Conservation (phyloP, 2,329 filamentous ascomycete genomes). For the Fusarium drepaniforme region DNA sequence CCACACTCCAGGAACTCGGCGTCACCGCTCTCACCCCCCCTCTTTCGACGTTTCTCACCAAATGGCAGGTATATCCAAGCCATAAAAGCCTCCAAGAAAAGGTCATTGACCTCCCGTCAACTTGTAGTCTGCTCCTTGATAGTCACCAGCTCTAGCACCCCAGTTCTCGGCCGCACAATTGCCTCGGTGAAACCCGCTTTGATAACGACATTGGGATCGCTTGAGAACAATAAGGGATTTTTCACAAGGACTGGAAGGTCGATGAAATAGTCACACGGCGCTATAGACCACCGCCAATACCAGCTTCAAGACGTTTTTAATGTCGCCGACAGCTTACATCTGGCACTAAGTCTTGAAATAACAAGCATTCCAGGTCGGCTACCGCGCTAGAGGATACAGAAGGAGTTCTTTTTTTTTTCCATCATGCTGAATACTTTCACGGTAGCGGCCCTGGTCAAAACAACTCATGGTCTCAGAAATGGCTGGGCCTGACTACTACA, state of each 20-base stretch:
- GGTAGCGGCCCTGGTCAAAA: background rate
- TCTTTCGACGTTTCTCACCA: background rate
- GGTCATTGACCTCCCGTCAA: fast-evolving
- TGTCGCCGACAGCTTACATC: background rate
- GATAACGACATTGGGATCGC: background rate
- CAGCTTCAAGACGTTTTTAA: background rate
- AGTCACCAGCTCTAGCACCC: background rate
- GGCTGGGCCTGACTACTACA: no score
- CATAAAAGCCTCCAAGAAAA: background rate
- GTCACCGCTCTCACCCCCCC: background rate
- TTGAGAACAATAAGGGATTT: background rate
- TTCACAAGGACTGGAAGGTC: background rate
- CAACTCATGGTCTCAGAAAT: background rate
- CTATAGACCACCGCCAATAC: background rate
- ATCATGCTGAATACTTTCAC: background rate
- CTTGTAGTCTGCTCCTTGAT: background rate
- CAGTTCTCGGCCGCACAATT: background rate
- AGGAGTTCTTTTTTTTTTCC: no score
- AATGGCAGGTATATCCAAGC: background rate
- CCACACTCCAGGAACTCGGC: background rate
- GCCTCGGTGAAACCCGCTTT: background rate
- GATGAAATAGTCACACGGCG: background rate
- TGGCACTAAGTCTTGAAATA: background rate
- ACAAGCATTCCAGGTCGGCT: background rate
- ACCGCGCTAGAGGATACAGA: no score